Evolutionary conservation across 179 eudicot species (phyloP).

Genomic region (Carnegiea gigantea): DNA sequence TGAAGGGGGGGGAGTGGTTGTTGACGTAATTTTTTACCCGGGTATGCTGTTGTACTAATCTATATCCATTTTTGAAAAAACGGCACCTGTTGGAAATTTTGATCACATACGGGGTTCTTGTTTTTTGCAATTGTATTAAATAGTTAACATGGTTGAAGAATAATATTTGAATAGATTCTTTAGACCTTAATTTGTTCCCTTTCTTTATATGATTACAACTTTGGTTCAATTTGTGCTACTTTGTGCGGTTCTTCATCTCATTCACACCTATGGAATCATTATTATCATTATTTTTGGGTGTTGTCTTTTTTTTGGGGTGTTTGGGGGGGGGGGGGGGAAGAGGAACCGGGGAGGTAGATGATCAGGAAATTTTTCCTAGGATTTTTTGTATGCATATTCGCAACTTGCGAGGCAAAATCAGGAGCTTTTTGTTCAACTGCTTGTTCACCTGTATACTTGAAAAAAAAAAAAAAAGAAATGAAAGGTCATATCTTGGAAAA

Average conservation of each 20-base stretch:
- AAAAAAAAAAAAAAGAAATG: background rate
- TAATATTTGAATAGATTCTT: background rate
- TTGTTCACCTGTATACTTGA: background rate
- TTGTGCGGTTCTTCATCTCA: background rate
- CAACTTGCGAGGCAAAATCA: background rate
- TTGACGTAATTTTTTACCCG: background rate
- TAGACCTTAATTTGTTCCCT: background rate
- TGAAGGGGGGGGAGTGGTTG: background rate
- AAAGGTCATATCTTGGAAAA: background rate
- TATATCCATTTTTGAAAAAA: background rate
- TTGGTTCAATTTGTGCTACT: background rate
- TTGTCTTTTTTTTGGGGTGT: too few species aligned
- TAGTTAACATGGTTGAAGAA: background rate
- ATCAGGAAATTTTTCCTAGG: background rate
- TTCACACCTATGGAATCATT: background rate
- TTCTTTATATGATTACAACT: background rate
- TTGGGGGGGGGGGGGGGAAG: too few species aligned
- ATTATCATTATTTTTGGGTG: background rate
- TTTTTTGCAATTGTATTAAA: background rate
- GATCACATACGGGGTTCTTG: conserved; percentile 3
- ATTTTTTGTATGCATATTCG: background rate
- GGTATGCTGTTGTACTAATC: background rate
- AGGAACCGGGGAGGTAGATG: background rate
- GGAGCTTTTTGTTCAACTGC: background rate
- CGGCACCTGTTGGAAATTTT: background rate